These are phyloP conservation scores for Saccharum spontaneum DNA, from an alignment of 176 grass and related monocot genomes.

Conservation along the genomic window DNA sequence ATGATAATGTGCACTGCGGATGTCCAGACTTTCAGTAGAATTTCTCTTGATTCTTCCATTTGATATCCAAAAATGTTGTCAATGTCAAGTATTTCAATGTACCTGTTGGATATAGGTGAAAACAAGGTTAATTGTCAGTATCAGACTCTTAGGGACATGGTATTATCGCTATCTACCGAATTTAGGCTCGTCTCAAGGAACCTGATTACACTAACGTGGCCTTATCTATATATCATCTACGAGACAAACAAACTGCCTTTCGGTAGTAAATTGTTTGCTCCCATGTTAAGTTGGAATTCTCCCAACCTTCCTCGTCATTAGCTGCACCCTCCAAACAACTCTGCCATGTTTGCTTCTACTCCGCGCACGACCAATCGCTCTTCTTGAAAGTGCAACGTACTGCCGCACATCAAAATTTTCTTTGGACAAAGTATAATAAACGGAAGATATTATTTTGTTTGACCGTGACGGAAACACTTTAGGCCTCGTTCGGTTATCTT, in stretches of 20 bases:
- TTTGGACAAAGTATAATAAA: too few relatives aligned
- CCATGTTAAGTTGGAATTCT: too few relatives aligned
- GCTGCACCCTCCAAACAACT: too few relatives aligned
- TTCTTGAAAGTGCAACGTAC: too few relatives aligned
- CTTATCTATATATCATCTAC: background rate
- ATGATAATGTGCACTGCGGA: background rate
- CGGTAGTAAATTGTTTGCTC: background rate
- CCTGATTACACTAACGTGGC: background rate
- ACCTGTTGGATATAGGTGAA: background rate
- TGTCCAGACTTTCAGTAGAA: background rate
- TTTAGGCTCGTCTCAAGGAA: too few relatives aligned
- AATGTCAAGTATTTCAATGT: conserved; percentile 9
- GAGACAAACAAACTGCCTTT: background rate
- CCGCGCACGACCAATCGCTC: too few relatives aligned
- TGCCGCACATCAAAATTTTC: too few relatives aligned
- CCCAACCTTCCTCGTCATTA: too few relatives aligned
- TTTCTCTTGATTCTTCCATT: background rate
- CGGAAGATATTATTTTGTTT: too few relatives aligned
- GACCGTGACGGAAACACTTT: too few relatives aligned
- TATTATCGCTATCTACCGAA: background rate
- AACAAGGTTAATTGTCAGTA: background rate
- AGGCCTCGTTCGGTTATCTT: too few relatives aligned
- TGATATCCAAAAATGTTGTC: background rate
- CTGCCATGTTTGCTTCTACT: too few relatives aligned
- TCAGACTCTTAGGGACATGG: background rate